Evolutionary conservation across 768 basidiomycete species (phyloP), one percentile per base, ranked within the genome.

Genomic region (Crucibulum laeve): DNA sequence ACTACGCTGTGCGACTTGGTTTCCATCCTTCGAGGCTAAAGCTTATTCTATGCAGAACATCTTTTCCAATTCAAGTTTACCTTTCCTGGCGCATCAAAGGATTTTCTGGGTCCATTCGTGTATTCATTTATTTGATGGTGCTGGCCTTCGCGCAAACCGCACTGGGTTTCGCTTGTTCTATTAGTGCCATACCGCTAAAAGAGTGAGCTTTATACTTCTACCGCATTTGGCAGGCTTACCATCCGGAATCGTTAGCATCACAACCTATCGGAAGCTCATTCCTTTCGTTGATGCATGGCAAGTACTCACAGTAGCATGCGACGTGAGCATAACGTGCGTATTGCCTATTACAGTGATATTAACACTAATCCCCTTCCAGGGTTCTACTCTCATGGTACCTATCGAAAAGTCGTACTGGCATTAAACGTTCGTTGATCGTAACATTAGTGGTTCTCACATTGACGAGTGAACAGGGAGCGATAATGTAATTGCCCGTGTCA

Each of bases 241-340:
- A 30, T 34, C 17, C n/a, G n/a, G 14, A 37, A 4, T 37, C 35
- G 4, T 32, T 38, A 63, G 61, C 34, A 53, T 61, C 17, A 47
- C 48, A 2, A 46, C 47, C 22, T 63, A 59, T 36, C 49, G 39
- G 15, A 44, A 39, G 15, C 53, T 63, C 2, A 51, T 61, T 13
- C 60, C 60, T 3, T 50, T 58, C 24, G 60, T 61, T 14, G 56
- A 55, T 42, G 52, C 62, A 15, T 63, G 62, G 62, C 56, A 61
- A 25, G 48, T 51, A 14, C 40, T 53, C 14, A 55, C 59, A 8
- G 56, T 62, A 4, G 40, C 51, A 6, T 50, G 57, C 4, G 62
- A 63, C 43, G 51, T 49, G 15, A 55, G 55, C 24, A 56, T 63
- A 44, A 61, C 62, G 60, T 62, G 35, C 38, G 60, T 52, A 4